Evolutionary conservation across 495 filamentous ascomycete species (phyloP).

Genomic region (Peziza echinospora): DNA sequence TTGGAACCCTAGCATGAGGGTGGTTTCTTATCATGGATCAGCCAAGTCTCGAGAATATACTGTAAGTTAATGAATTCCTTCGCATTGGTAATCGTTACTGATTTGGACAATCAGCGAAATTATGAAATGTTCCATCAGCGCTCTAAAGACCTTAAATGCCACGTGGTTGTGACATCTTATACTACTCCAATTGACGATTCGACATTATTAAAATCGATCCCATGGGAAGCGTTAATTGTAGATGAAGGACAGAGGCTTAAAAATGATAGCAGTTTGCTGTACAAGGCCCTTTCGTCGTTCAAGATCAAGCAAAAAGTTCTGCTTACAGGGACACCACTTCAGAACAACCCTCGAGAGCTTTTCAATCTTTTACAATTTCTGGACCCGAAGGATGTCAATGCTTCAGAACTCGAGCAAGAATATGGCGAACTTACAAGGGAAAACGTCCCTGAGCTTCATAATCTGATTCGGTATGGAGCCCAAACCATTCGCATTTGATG

Average conservation of each 20-base stretch:
- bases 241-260: constrained; percentile 96
- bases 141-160: constrained; percentile 43
- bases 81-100: not conserved
- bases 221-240: constrained; percentile 76
- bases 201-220: constrained; percentile 40
- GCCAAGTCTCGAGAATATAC: no score
- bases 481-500: no score
- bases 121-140: constrained; percentile 59
- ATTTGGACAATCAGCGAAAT: constrained; percentile 19
- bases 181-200: constrained; percentile 53
- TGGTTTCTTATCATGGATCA: constrained; percentile 89
- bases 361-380: constrained; percentile 93
- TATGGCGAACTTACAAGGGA: constrained; percentile 56
- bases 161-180: constrained; percentile 88
- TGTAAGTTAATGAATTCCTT: no score
- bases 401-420: constrained; percentile 47
- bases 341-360: constrained; percentile 84
- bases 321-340: constrained; percentile 74
- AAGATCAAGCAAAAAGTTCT: constrained; percentile 62
- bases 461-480: constrained; percentile 41
- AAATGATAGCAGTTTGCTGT: constrained; percentile 69
- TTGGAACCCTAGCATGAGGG: constrained; percentile 70
- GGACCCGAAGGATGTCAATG: constrained; percentile 40
- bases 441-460: constrained; percentile 58
- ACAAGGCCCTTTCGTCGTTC: constrained; percentile 45